These are phyloP conservation scores for Mortierella sp. DNA, from an alignment of 371 early-diverging fungal species.

Conservation along the genomic window DNA sequence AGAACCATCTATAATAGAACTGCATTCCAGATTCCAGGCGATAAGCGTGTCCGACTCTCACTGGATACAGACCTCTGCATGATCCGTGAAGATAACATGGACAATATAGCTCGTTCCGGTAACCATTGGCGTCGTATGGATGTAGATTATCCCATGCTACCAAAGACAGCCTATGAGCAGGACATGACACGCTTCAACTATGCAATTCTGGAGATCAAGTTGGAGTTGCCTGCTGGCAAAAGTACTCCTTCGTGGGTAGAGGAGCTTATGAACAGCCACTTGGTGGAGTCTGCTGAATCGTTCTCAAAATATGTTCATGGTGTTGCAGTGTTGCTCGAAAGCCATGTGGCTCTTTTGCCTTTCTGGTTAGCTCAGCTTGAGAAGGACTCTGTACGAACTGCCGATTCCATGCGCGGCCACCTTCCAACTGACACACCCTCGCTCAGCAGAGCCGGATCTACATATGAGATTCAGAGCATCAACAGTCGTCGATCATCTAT, in stretches of 20 bases:
- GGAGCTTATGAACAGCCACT: conserved; percentile 86
- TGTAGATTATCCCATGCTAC: conserved; percentile 85
- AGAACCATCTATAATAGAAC: conserved; percentile 98
- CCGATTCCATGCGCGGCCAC: conserved; percentile 52
- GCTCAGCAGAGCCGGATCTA: conserved; percentile 39
- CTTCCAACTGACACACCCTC: conserved; percentile 36
- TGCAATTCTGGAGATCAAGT: conserved; percentile 97
- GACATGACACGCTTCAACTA: conserved; percentile 96
- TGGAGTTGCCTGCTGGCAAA: conserved; percentile 86
- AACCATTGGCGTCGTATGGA: conserved; percentile 94
- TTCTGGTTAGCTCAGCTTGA: conserved; percentile 84
- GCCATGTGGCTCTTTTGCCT: conserved; percentile 91
- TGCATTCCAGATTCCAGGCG: conserved; percentile 98
- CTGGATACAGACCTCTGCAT: conserved; percentile 97
- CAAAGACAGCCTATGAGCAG: conserved; percentile 52
- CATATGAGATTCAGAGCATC: conserved; percentile 52
- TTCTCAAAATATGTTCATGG: conserved; percentile 99
- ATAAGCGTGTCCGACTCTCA: conserved; percentile 91
- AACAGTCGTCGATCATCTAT: conserved; percentile 52
- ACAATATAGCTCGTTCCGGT: conserved; percentile 75
- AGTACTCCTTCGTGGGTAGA: conserved; percentile 93
- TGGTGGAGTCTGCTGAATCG: conserved; percentile 97
- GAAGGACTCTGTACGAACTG: conserved; percentile 35
- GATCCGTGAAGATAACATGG: conserved; percentile 95
- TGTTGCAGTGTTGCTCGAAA: conserved; percentile 88